Base-by-base conservation (phyloP, 805 yeast genomes). In the Spathaspora girioi region DNA sequence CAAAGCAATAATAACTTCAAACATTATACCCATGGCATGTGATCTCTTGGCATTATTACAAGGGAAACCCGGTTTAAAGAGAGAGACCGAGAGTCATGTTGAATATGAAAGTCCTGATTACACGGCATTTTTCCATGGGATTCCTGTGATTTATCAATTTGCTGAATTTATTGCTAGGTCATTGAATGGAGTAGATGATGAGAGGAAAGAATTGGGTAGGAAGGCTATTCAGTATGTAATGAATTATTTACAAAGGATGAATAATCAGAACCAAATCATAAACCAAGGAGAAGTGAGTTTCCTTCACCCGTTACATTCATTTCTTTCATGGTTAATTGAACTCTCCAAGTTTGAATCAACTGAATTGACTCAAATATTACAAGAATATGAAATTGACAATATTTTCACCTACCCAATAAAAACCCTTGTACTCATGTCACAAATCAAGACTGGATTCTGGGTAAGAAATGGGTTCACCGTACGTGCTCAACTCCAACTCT, bases 31-130 rank as follows among this genome's bases (percentile, higher is more conserved):
- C 1, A 85, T 84, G 69, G 75, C 86, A 0, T 78, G 88, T 43
- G 89, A 87, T 55, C 75, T 89, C 9, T 59, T 88, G 29, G 69
- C 81, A 1, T 67, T 89, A 31, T 87, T 90, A 59, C 94, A 90
- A 65, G 92, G 96, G 2, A 77, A 83, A 45, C 88, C 94, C 1
- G 84, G 87, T 0, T 70, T 89, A 59, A 79, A 76, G 54, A 76
- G 98, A 53, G 97, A 90, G 61, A 81, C 83, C 3, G 75, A 79
- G 5, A 85, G 82, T 53, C 99, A 93, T 65, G 91, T 93, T 9
- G 97, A 92, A 63, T 94, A 87, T 64, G 99, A 93, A 63, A 84
- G 84, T 44, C 89, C 88, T 31, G 93, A 89, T 48, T 94, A 92
- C 75, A 79, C 86, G 1, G 79, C 83, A 1, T 86, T 78, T 59